Base-by-base conservation (phyloP, 345 rosid genomes). In the Barbarea vulgaris region DNA sequence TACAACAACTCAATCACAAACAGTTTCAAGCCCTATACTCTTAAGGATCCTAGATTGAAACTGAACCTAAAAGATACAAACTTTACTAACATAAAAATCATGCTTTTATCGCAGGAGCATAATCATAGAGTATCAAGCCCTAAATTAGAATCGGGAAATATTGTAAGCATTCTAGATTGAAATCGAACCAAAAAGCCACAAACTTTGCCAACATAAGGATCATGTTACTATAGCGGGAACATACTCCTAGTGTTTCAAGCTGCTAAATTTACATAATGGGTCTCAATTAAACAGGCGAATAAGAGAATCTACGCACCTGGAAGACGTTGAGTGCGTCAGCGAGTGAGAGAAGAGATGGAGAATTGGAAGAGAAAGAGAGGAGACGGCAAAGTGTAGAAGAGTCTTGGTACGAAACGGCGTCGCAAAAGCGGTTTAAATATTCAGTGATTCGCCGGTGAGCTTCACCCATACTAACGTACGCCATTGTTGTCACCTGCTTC, bases 301-400 rank as follows among this genome's bases (percentile, higher is more conserved):
- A 12, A 48, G 19, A 39, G 34, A 72, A 25, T 36, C 13, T n/a
- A 47, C 9, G 25, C 1, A 77, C 70, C 91, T 88, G 91, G 74
- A 85, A 83, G 75, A 85, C 68, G 75, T 83, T 90, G 80, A 95
- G 93, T 17, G 97, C 87, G 64, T 95, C 99, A 68, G 96, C 97
- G 60, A 95, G 86, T 77, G 93, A 78, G 80, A 87, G 85, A 47
- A 88, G 89, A 31, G 75, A 33, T 15, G 79, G 72, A 11, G 96
- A 83, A 81, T 84, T 83, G 75, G 89, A 89, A 80, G 98, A 87
- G 83, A 89, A 55, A 48, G 87, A 80, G 67, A 94, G 81, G 72
- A 94, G 92, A n/a, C 67, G 83, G 27, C 81, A 77, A 50, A 94
- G 88, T 34, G 91, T 81, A 48, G 84, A 79, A 17, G 83, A 89